phyloP scores from a whole-genome alignment of 805 yeast genomes.

The Clavispora carvajalis region DNA sequence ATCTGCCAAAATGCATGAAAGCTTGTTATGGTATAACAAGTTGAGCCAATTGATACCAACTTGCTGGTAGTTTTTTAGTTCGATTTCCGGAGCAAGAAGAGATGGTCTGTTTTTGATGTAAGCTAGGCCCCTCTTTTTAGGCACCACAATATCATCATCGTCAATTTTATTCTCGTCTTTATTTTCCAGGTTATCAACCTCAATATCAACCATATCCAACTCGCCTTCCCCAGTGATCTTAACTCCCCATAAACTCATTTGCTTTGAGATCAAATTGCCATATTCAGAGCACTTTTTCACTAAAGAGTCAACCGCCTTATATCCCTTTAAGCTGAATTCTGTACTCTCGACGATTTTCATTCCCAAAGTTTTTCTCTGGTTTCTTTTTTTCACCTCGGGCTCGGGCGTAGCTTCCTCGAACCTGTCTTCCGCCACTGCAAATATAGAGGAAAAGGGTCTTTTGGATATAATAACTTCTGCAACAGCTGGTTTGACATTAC shows the following conservation, averaged over 20 bases:
- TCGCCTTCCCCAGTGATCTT: slow-evolving; percentile 65
- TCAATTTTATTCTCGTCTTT: slow-evolving; percentile 23
- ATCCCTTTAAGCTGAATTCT: slow-evolving; percentile 70
- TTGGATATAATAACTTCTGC: slow-evolving; percentile 60
- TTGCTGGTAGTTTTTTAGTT: slow-evolving; percentile 84
- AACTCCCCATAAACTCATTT: slow-evolving; percentile 88
- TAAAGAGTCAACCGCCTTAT: slow-evolving; percentile 90
- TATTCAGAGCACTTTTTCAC: slow-evolving; percentile 76
- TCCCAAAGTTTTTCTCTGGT: slow-evolving; percentile 52
- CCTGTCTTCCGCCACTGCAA: slow-evolving; percentile 53
- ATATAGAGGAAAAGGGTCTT: slow-evolving; percentile 66
- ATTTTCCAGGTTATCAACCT: slow-evolving; percentile 23
- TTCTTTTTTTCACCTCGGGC: slow-evolving; percentile 29
- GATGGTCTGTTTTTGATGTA: slow-evolving; percentile 72
- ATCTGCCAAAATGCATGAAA: slow-evolving; percentile 94
- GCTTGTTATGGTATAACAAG: slow-evolving; percentile 65
- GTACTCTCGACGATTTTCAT: slow-evolving; percentile 69
- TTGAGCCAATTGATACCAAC: slow-evolving; percentile 96
- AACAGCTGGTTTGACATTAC: slow-evolving; percentile 59
- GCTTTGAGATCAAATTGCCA: slow-evolving; percentile 64
- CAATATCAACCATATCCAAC: slow-evolving; percentile 53
- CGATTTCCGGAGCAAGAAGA: slow-evolving; percentile 55
- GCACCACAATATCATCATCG: slow-evolving; percentile 30
- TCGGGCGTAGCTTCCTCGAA: slow-evolving; percentile 30
- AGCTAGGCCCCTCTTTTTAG: slow-evolving; percentile 18